These are phyloP conservation scores for Chaetoceros tenuissimus DNA, from an alignment of 108 stramenopile species.

Conservation along the genomic window DNA sequence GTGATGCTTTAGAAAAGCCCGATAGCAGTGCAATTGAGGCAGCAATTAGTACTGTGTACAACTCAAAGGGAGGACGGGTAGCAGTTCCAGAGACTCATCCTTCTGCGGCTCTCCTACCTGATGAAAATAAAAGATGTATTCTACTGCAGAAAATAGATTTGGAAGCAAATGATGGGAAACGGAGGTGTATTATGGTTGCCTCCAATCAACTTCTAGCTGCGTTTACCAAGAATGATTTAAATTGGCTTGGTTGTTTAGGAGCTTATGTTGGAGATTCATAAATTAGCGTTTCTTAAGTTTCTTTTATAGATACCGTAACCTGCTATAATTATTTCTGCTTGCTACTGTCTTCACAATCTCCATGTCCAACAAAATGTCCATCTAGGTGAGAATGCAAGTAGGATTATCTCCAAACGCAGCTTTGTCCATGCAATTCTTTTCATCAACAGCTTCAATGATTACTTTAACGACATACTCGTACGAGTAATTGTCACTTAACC, in stretches of 20 bases:
- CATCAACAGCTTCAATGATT: no score
- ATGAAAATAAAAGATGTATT: slow-evolving; percentile 29
- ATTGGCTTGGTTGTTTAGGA: slow-evolving; percentile 66
- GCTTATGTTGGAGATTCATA: slow-evolving; percentile 15
- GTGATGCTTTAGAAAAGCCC: not conserved
- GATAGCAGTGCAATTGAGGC: slow-evolving; percentile 2
- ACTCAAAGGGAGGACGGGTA: slow-evolving; percentile 47
- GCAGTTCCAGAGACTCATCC: slow-evolving; percentile 55
- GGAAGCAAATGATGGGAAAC: slow-evolving; percentile 7
- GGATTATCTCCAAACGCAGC: no score
- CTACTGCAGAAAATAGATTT: slow-evolving; percentile 56
- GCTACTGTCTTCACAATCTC: no score
- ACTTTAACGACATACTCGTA: no score
- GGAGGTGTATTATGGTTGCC: slow-evolving; percentile 40
- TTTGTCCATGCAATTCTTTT: no score
- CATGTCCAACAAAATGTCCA: no score
- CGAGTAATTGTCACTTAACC: no score
- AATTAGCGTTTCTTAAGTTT: not conserved
- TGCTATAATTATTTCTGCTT: no score
- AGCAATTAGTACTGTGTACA: slow-evolving; percentile 21
- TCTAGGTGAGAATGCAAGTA: no score
- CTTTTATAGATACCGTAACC: not conserved
- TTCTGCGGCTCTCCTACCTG: slow-evolving; percentile 23
- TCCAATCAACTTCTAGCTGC: slow-evolving; percentile 59
- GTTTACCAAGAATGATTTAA: slow-evolving; percentile 60